Conservation (phyloP, 345 rosid genomes). For the Bruguiera gymnorhiza region DNA sequence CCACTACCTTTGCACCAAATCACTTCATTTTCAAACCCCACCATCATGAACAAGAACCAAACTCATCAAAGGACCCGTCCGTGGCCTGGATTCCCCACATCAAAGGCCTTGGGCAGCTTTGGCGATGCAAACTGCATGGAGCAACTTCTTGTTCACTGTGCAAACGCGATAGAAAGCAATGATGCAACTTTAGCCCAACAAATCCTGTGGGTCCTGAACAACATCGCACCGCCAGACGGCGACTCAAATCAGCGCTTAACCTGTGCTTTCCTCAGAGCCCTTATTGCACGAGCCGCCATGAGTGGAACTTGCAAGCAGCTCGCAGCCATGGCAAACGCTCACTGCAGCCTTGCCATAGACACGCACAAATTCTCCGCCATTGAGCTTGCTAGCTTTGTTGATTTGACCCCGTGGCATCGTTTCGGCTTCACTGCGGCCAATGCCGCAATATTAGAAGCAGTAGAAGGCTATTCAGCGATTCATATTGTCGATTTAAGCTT, state of each 20-base stretch:
- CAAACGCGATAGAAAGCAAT: slow-evolving; percentile 77
- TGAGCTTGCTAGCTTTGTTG: slow-evolving; percentile 80
- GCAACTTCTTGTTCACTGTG: slow-evolving; percentile 81
- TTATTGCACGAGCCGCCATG: slow-evolving; percentile 65
- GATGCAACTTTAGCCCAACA: slow-evolving; percentile 86
- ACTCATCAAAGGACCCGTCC: slow-evolving; percentile 44
- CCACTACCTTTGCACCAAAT: slow-evolving; percentile 37
- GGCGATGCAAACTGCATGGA: slow-evolving; percentile 89
- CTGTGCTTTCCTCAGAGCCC: slow-evolving; percentile 69
- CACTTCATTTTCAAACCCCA: slow-evolving; percentile 20
- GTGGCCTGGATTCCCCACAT: slow-evolving; percentile 64
- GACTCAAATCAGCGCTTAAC: slow-evolving; percentile 84
- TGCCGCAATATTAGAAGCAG: slow-evolving; percentile 68
- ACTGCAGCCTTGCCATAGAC: slow-evolving; percentile 32
- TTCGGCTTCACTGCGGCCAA: slow-evolving; percentile 92
- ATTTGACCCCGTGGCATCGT: slow-evolving; percentile 93
- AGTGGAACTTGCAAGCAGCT: slow-evolving; percentile 62
- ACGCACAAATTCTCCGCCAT: slow-evolving; percentile 70
- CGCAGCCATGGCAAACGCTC: slow-evolving; percentile 45
- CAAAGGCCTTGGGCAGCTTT: slow-evolving; percentile 46
- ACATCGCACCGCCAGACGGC: slow-evolving; percentile 79
- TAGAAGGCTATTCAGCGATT: slow-evolving; percentile 61
- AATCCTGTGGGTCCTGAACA: slow-evolving; percentile 82
- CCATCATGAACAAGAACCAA: slow-evolving; percentile 52
- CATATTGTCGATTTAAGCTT: slow-evolving; percentile 84